Evolutionary conservation across 2,329 filamentous ascomycete genomes (phyloP), one percentile per base, ranked within the genome.

Genomic region (Diplocarpon mali): DNA sequence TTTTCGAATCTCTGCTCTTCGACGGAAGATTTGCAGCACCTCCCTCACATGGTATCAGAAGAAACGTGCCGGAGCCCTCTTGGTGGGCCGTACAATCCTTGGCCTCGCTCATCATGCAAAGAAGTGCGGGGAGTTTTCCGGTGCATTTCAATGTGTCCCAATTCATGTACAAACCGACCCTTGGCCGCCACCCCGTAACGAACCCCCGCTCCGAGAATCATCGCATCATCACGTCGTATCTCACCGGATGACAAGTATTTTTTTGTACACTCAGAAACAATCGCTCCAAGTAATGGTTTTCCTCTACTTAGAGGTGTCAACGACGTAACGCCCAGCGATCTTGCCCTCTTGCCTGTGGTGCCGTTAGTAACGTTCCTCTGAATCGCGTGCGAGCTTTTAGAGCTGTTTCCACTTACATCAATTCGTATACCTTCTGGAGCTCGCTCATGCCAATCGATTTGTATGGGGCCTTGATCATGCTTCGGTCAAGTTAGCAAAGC

Each of bases 381-480:
- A 3, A 4, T 24, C 20, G 7, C 20, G 20, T 24, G 20, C 20
- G 7, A 24, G 3, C 3, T 24, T 24, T 24, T 24, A 7, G 30
- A 32, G 11, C 11, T 32, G 9, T 32, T 32, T 6, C 16, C 27
- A 16, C 32, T 31, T 75, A 61, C 81, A 85, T 84, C 57, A 88
- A 64, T 39, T 88, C 74, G 63, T 83, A 95, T n/a, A 95, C 83
- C 44, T 77, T 73, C 53, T 82, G 76, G 52, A 96, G 71, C 66
- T 95, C 74, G 59, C 79, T 83, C 48, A 95, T 71, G 12, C 87
- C 86, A 42, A 87, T 79, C 7, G 77, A 76, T 80, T 95, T 93
- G 76, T 75, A 92, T 7, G 90, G 90, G 5, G 80, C 80, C 62
- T 86, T 83, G 73, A 96, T 89, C 12, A 57, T 30, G 9, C 40